Conservation (phyloP, 345 rosid genomes). For the Gossypium anomalum region DNA sequence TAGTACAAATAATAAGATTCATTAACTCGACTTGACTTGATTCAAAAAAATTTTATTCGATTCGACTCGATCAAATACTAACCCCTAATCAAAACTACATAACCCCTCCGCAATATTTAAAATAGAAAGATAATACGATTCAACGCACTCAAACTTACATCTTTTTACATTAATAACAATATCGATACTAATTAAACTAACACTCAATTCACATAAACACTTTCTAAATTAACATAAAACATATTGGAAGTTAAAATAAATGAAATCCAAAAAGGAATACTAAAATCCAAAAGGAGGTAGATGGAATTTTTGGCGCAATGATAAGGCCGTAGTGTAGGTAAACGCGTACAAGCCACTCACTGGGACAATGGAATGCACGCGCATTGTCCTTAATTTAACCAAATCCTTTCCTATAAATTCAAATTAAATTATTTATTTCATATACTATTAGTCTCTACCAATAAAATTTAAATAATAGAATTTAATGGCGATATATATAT, state of each 20-base stretch:
- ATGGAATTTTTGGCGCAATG: neutral
- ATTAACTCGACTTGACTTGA: too few species aligned
- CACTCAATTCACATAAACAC: fast-evolving
- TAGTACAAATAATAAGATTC: too few species aligned
- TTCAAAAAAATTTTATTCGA: too few species aligned
- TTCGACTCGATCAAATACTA: too few species aligned
- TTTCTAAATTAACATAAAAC: too few species aligned
- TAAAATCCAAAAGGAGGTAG: neutral
- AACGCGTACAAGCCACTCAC: neutral
- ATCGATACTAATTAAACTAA: fast-evolving
- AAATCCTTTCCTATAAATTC: neutral
- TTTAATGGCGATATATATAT: too few species aligned
- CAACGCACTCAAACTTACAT: fast-evolving
- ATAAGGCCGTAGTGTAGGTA: neutral
- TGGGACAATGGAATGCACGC: neutral
- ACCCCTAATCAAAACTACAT: too few species aligned
- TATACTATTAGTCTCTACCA: too few species aligned
- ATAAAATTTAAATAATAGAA: too few species aligned
- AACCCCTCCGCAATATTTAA: too few species aligned
- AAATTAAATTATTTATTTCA: too few species aligned
- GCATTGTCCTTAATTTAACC: neutral
- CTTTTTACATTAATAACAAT: fast-evolving
- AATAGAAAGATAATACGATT: fast-evolving
- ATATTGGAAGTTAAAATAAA: too few species aligned
- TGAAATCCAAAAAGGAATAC: neutral